Conservation (phyloP, 2,329 filamentous ascomycete species). For the Exophiala sp. region DNA sequence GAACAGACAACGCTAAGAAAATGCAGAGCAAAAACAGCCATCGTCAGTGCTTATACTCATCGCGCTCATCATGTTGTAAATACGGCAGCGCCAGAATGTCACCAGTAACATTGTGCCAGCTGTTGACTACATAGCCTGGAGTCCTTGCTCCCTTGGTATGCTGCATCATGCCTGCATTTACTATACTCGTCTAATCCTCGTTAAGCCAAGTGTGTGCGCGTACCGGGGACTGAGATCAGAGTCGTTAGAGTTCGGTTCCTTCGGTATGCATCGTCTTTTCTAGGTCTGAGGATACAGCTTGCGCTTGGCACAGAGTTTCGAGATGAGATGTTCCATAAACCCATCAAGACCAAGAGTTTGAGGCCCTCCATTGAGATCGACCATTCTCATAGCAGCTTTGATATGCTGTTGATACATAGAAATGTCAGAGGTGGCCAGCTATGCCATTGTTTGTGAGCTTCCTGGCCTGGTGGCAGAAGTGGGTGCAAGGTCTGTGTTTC, state of each 20-base stretch:
- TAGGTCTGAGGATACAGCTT: slow-evolving; percentile 4
- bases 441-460: slow-evolving; percentile 1
- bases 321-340: slow-evolving; percentile 14
- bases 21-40: no score
- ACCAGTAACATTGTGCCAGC: no score
- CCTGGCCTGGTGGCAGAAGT: neutral
- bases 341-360: slow-evolving; percentile 13
- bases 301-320: neutral
- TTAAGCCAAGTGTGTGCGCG: no score
- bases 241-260: slow-evolving; percentile 1
- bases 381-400: neutral
- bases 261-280: neutral
- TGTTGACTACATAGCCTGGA: no score
- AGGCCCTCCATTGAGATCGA: neutral
- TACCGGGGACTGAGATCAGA: no score
- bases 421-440: neutral
- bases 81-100: no score
- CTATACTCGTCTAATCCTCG: no score
- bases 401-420: neutral
- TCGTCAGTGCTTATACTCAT: no score
- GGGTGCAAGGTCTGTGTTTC: neutral
- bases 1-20: no score
- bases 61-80: no score
- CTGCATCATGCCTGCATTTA: no score
- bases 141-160: no score